Evolutionary conservation across 441 rosid species (phyloP).

Genomic region (Pelargonium fulgidum): DNA sequence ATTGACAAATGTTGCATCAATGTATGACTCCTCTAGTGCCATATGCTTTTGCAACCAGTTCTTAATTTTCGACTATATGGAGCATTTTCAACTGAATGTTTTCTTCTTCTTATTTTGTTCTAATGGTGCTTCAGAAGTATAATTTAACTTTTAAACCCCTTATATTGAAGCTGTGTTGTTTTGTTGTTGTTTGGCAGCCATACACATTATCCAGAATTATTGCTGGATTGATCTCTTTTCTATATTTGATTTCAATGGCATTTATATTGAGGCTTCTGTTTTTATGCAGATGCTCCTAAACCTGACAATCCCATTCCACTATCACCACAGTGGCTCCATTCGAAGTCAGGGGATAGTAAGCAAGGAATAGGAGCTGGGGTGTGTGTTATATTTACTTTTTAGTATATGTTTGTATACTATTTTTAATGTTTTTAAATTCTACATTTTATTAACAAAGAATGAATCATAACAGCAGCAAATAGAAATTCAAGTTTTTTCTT

Average conservation of each 20-base stretch:
- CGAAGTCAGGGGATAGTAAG: conserved; percentile 83
- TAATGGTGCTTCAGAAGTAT: neutral
- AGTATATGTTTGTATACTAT: neutral
- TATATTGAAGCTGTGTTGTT: no score
- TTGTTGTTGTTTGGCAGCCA: no score
- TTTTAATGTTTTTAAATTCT: neutral
- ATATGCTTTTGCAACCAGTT: neutral
- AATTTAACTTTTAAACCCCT: neutral
- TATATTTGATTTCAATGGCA: no score
- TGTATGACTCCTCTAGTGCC: neutral
- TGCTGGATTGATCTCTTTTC: no score
- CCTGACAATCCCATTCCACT: conserved; percentile 80
- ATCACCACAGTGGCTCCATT: conserved; percentile 98
- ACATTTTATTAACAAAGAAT: neutral
- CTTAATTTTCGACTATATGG: neutral
- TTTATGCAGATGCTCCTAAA: conserved; percentile 67
- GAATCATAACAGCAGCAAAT: neutral
- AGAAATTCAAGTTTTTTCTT: conserved; percentile 10
- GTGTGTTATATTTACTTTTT: conserved; percentile 21
- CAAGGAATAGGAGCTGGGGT: conserved; percentile 73
- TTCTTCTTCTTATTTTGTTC: neutral
- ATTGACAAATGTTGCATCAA: no score
- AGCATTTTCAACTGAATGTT: neutral
- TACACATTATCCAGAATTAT: no score
- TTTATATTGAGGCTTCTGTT: conserved; percentile 20